A percentile compares a stretch with the other conserved stretches of the same genome.
These are phyloP conservation scores for Xenoacremonium recifei DNA, from an alignment of 2,329 filamentous ascomycete genomes.

Conservation along the genomic window DNA sequence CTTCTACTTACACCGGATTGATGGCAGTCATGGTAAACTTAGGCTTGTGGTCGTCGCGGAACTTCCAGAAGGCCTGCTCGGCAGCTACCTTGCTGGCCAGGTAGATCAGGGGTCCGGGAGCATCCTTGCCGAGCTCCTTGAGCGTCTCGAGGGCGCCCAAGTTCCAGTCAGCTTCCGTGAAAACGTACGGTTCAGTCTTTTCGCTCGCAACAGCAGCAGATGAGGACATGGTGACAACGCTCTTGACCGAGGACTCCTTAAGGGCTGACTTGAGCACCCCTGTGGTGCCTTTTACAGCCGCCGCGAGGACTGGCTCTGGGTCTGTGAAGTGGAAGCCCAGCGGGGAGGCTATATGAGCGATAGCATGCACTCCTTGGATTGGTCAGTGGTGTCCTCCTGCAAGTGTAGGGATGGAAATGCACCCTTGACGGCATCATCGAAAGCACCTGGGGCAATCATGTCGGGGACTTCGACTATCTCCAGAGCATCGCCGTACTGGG, in stretches of 20 bases:
- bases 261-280: slow-evolving; percentile 20
- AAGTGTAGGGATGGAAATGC: too few relatives aligned
- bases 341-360: slow-evolving; percentile 19
- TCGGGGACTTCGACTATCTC: slow-evolving; percentile 31
- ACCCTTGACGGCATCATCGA: slow-evolving; percentile 34
- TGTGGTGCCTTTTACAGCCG: slow-evolving; percentile 17
- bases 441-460: slow-evolving; percentile 32
- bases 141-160: slow-evolving; percentile 12
- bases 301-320: slow-evolving; percentile 17
- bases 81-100: slow-evolving; percentile 19
- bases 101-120: slow-evolving; percentile 18
- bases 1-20: slow-evolving; percentile 19
- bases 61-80: slow-evolving; percentile 24
- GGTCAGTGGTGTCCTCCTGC: slow-evolving; percentile 2
- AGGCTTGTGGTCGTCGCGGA: slow-evolving; percentile 17
- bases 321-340: slow-evolving; percentile 20
- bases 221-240: slow-evolving; percentile 24
- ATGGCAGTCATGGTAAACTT: slow-evolving; percentile 20
- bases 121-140: slow-evolving; percentile 18
- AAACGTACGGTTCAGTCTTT: slow-evolving; percentile 7
- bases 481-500: slow-evolving; percentile 19
- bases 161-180: slow-evolving; percentile 26
- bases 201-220: slow-evolving; percentile 14
- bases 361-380: slow-evolving; percentile 17
- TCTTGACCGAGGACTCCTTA: slow-evolving; percentile 19